These are phyloP conservation scores for Aspergillus persii DNA, from an alignment of 2,329 filamentous ascomycete species.

Conservation along the genomic window DNA sequence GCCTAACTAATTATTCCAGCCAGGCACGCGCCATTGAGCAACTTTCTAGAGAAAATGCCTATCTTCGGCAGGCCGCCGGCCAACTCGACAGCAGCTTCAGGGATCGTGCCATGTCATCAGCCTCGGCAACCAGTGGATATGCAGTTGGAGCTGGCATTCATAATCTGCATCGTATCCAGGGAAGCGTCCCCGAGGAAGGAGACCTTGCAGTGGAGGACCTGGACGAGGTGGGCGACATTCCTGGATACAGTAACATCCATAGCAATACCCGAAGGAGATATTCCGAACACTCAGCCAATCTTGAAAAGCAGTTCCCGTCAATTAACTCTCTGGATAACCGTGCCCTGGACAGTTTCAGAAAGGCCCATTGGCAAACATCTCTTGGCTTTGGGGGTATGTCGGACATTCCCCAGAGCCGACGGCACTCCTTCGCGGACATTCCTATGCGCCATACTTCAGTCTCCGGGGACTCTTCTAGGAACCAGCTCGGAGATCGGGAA, in stretches of 20 bases:
- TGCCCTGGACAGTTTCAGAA: slow-evolving; percentile 45
- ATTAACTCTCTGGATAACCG: slow-evolving; percentile 43
- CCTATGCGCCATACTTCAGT: slow-evolving; percentile 48
- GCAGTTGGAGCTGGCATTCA: slow-evolving; percentile 30
- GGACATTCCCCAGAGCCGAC: slow-evolving; percentile 49
- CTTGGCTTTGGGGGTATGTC: slow-evolving; percentile 47
- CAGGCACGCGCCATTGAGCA: slow-evolving; percentile 48
- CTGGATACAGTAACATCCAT: slow-evolving; percentile 38
- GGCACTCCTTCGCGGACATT: slow-evolving; percentile 53
- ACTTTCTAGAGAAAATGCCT: slow-evolving; percentile 47
- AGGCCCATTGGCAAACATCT: slow-evolving; percentile 52
- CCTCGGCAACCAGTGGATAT: slow-evolving; percentile 35
- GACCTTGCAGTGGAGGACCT: slow-evolving; percentile 46
- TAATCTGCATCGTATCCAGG: slow-evolving; percentile 40
- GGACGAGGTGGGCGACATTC: slow-evolving; percentile 42
- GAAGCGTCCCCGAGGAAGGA: slow-evolving; percentile 43
- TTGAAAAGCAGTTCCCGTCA: slow-evolving; percentile 41
- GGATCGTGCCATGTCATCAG: slow-evolving; percentile 42
- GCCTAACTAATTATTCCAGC: slow-evolving; percentile 36
- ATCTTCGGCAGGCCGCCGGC: slow-evolving; percentile 45
- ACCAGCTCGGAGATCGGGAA: slow-evolving; percentile 34
- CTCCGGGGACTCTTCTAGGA: slow-evolving; percentile 30
- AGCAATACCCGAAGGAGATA: slow-evolving; percentile 41
- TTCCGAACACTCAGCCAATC: slow-evolving; percentile 44
- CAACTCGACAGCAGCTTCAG: slow-evolving; percentile 39